These are phyloP conservation scores for Penicillium sp. DNA, from an alignment of 2,329 filamentous ascomycete genomes.

Conservation along the genomic window DNA sequence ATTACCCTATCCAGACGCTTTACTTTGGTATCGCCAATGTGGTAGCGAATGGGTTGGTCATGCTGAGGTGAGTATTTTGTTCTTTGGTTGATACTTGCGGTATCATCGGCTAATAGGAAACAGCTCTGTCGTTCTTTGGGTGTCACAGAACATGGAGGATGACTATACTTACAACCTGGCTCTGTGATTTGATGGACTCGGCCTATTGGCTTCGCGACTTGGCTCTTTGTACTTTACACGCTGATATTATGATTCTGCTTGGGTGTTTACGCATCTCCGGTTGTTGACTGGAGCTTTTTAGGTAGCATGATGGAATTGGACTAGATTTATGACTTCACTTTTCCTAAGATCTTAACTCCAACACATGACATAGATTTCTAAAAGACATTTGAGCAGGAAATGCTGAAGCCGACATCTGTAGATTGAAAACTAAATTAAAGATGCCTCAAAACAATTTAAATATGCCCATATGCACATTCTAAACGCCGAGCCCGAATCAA, in stretches of 20 bases:
- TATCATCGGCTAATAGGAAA: constrained; percentile 7
- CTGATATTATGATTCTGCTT: constrained; percentile 16
- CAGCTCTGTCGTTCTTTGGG: constrained; percentile 66
- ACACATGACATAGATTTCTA: neutral
- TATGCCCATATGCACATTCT: neutral
- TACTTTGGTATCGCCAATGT: constrained; percentile 70
- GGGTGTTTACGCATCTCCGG: constrained; percentile 8
- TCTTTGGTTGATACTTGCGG: neutral
- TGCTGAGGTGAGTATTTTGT: constrained; percentile 60
- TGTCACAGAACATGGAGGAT: constrained; percentile 72
- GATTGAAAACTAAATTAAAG: neutral
- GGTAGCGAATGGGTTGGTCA: constrained; percentile 63
- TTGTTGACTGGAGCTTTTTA: constrained; percentile 11
- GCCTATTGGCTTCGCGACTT: neutral
- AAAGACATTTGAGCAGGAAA: neutral
- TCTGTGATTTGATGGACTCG: constrained; percentile 43
- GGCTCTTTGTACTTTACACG: constrained; percentile 21
- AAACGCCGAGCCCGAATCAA: constrained; percentile 8
- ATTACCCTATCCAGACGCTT: constrained; percentile 60
- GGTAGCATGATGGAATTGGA: constrained; percentile 5
- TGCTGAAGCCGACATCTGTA: neutral
- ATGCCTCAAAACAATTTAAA: neutral
- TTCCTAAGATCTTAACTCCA: neutral
- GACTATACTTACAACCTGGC: constrained; percentile 71
- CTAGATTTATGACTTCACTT: neutral